Conservation (phyloP, 148 eudicot genomes). For the Rhododendron mucronatum region DNA sequence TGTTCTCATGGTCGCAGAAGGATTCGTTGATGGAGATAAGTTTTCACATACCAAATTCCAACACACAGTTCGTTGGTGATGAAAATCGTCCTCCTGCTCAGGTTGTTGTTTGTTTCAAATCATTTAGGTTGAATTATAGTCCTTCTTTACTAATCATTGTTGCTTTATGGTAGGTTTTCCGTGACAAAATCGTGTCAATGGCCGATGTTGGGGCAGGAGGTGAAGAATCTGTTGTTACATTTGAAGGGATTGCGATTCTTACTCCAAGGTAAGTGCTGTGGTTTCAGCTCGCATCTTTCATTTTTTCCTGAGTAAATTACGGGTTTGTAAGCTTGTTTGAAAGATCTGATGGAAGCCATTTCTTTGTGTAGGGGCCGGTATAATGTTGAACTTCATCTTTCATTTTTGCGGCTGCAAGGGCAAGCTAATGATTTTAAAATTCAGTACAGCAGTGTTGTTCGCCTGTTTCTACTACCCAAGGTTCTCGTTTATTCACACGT, state of each 20-base stretch:
- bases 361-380: slow-evolving; percentile 76
- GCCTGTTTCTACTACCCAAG: slow-evolving; percentile 91
- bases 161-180: slow-evolving; percentile 58
- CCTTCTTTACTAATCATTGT: not conserved
- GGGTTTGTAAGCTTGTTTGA: not conserved
- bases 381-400: slow-evolving; percentile 82
- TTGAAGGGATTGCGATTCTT: slow-evolving; percentile 87
- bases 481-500: slow-evolving; percentile 24
- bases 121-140: not conserved
- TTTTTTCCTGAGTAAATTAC: not conserved
- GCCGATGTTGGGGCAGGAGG: slow-evolving; percentile 84
- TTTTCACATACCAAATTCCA: slow-evolving; percentile 87
- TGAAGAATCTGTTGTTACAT: slow-evolving; percentile 91
- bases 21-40: slow-evolving; percentile 98
- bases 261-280: slow-evolving; percentile 67
- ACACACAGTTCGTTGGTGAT: slow-evolving; percentile 94
- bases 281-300: not conserved
- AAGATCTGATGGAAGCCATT: slow-evolving; percentile 7
- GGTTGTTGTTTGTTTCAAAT: slow-evolving; percentile 33
- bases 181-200: slow-evolving; percentile 84
- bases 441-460: slow-evolving; percentile 93
- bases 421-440: slow-evolving; percentile 97
- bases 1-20: slow-evolving; percentile 48
- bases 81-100: slow-evolving; percentile 88
- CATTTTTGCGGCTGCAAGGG: slow-evolving; percentile 92